Base-by-base conservation (phyloP, 73 alveolate genomes). In the Tetrahymena thermophila region DNA sequence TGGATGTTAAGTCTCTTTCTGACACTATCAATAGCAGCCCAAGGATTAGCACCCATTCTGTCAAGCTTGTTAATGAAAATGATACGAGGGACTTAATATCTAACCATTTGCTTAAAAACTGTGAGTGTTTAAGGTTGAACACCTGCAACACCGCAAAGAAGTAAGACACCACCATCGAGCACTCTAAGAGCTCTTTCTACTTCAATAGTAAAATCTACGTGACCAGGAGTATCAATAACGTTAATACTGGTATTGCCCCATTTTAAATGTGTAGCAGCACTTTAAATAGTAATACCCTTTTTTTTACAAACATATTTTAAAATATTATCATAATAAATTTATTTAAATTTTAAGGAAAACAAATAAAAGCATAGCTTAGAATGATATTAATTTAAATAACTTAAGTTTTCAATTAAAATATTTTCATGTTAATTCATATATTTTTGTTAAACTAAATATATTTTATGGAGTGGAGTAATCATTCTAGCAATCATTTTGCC, bases 161-260 rank as follows among this genome's bases (percentile, higher is more conserved):
- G 94, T 50, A 99, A 95, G 85, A 99, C 97, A 25, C 99, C 99
- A 16, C 99, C 99, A 96, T 99, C 99, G 34, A 99, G 97, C 17
- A 99, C 99, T 94, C 99, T 98, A 85, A 99, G 96, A 31, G 99
- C 99, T 95, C 99, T 97, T 96, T 99, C 99, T 85, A 99, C 99
- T 97, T 99, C 99, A 93, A 99, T 98, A 34, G 99, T 98, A 96
- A 99, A 99, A 97, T 99, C 99, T 38, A 99, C 99, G 98, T 99
- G 99, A 44, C 99, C 98, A 58, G 99, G 99, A 8, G 99, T 99
- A 96, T 99, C 99, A 93, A 99, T 99, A 58, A 99, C 96, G 96
- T 99, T 99, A 57, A 99, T 95, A 85, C 97, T 97, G 93, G 95
- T 94, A 94, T 96, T 99, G 93, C 94, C 95, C 99, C 99, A 99